Percentiles rank a stretch among this genome's conserved stretches.
These are phyloP conservation scores for Chaetothyriales sp. DNA, from an alignment of 2,329 filamentous ascomycete species.

Conservation along the genomic window DNA sequence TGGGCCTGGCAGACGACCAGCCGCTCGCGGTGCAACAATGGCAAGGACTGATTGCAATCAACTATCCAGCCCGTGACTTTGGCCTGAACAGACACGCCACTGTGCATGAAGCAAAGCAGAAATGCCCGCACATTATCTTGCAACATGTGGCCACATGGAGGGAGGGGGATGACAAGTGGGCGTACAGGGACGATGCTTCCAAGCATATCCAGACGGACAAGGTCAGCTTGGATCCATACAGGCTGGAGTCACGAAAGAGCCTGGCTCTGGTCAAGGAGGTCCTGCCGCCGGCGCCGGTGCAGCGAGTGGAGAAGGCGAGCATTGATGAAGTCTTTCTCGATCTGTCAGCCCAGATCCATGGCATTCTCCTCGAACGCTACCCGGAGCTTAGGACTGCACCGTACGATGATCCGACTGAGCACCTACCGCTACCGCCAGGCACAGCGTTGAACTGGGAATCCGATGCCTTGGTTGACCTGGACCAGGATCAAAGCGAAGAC, in stretches of 20 bases:
- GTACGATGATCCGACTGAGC: slow-evolving; percentile 58
- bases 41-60: slow-evolving; percentile 89
- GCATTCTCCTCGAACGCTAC: slow-evolving; percentile 59
- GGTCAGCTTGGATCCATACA: slow-evolving; percentile 85
- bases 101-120: slow-evolving; percentile 66
- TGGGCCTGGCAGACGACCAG: slow-evolving; percentile 58
- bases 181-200: slow-evolving; percentile 69
- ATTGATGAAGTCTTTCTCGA: slow-evolving; percentile 96
- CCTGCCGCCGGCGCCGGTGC: slow-evolving; percentile 47
- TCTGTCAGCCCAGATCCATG: slow-evolving; percentile 70
- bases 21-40: slow-evolving; percentile 92
- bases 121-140: slow-evolving; percentile 69
- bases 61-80: slow-evolving; percentile 75
- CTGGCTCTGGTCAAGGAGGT: slow-evolving; percentile 62
- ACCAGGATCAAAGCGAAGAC: slow-evolving; percentile 57
- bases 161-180: slow-evolving; percentile 84
- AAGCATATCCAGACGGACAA: slow-evolving; percentile 77
- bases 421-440: slow-evolving; percentile 57
- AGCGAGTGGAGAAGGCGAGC: slow-evolving; percentile 80
- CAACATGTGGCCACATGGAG: slow-evolving; percentile 95
- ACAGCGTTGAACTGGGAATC: slow-evolving; percentile 70
- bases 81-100: slow-evolving; percentile 70
- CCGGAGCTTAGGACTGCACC: slow-evolving; percentile 57
- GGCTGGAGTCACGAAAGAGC: slow-evolving; percentile 71
- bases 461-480: slow-evolving; percentile 68